phyloP scores from a whole-genome alignment of 2,329 filamentous ascomycete genomes.

The Penicillium vulpinum region DNA sequence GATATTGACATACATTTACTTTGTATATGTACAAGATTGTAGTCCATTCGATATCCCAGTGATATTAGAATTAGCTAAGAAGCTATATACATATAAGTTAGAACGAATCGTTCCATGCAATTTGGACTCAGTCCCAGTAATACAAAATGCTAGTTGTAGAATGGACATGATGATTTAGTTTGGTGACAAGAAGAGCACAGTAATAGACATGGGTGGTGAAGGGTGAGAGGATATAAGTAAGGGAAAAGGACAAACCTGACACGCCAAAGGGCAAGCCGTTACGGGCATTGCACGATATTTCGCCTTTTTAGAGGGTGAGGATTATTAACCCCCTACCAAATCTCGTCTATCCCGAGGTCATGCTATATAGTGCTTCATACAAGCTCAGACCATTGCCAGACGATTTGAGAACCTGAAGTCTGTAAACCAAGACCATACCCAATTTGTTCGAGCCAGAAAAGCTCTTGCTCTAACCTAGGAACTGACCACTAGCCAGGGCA shows the following conservation, averaged over 20 bases:
- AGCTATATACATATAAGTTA: not conserved
- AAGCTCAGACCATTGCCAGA: not conserved
- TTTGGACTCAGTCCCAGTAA: not conserved
- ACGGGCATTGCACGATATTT: not conserved
- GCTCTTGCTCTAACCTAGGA: constrained; percentile 33
- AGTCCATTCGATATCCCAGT: not conserved
- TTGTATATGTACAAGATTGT: too few species aligned
- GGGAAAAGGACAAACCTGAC: not conserved
- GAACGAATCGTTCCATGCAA: too few species aligned
- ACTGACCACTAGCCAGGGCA: constrained; percentile 41
- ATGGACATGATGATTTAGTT: not conserved
- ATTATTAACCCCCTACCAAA: not conserved
- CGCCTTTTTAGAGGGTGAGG: not conserved
- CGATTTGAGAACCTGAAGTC: not conserved
- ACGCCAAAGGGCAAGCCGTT: not conserved
- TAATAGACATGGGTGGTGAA: too few species aligned
- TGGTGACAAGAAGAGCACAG: not conserved
- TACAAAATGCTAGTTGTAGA: not conserved
- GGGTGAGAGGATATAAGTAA: not conserved
- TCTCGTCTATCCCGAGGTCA: too few species aligned
- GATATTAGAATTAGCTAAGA: not conserved
- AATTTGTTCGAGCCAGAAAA: not conserved
- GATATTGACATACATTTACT: not conserved
- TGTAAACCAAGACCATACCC: not conserved
- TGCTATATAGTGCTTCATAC: not conserved